phyloP scores from a whole-genome alignment of 805 yeast genomes.

The Candida maltosa region DNA sequence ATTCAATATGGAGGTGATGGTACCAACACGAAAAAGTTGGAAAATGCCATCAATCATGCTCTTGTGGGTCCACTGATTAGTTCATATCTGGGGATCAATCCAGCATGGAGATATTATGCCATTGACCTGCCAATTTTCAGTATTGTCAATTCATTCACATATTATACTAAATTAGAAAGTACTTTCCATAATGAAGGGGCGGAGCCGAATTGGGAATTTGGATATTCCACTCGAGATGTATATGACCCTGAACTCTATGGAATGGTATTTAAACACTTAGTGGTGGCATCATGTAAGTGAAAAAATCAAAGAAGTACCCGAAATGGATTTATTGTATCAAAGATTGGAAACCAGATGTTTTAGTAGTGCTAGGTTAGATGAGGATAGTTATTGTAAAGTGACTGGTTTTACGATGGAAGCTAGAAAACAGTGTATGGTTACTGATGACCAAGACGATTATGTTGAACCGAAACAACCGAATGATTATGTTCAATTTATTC shows the following conservation, averaged over 20 bases:
- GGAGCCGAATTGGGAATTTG: slow-evolving; percentile 62
- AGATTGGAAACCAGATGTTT: slow-evolving; percentile 38
- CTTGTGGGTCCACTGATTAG: slow-evolving; percentile 69
- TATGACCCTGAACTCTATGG: slow-evolving; percentile 49
- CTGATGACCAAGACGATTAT: slow-evolving; percentile 20
- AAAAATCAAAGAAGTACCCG: slow-evolving; percentile 26
- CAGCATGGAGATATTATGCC: slow-evolving; percentile 71
- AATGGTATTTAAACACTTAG: slow-evolving; percentile 61
- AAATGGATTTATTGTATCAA: slow-evolving; percentile 6
- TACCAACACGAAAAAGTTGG: slow-evolving; percentile 22
- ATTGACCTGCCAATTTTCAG: slow-evolving; percentile 60
- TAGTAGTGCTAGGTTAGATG: slow-evolving; percentile 22
- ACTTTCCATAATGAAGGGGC: slow-evolving; percentile 50
- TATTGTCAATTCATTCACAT: slow-evolving; percentile 57
- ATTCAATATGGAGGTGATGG: slow-evolving; percentile 52
- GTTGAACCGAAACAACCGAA: slow-evolving; percentile 10
- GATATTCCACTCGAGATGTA: slow-evolving; percentile 61
- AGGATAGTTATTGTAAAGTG: slow-evolving; percentile 18
- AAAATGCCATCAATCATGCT: slow-evolving; percentile 51
- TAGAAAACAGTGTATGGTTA: slow-evolving; percentile 16
- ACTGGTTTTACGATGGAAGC: slow-evolving; percentile 18
- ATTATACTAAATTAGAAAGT: slow-evolving; percentile 56
- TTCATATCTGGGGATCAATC: slow-evolving; percentile 58
- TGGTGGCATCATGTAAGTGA: slow-evolving; percentile 52
- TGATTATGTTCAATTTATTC: slow-evolving; percentile 12